phyloP scores from a whole-genome alignment of 305 asterid species.

The Fraxinus sp. region DNA sequence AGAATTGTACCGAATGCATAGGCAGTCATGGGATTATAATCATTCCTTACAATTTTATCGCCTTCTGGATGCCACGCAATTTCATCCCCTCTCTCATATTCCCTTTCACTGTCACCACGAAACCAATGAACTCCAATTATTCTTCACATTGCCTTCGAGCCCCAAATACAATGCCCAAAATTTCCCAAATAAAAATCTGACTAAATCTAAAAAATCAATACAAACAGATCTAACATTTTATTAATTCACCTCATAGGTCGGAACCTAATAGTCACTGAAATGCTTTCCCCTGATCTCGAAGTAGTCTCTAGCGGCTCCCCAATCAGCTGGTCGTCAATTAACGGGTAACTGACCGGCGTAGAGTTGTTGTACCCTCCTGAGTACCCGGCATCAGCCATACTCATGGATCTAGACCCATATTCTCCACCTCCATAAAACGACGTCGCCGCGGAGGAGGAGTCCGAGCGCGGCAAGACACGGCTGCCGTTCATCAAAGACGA shows the following conservation, averaged over 20 bases:
- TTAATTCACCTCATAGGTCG: conserved; percentile 80
- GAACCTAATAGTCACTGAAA: conserved; percentile 88
- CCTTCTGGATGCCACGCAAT: conserved; percentile 85
- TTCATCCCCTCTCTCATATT: conserved; percentile 92
- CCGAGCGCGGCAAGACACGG: conserved; percentile 61
- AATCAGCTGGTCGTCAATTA: conserved; percentile 61
- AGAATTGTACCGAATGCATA: conserved; percentile 76
- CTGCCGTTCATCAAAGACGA: conserved; percentile 71
- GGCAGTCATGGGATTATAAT: conserved; percentile 80
- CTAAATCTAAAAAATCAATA: conserved; percentile 32
- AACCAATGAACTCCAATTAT: conserved; percentile 31
- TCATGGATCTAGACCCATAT: conserved; percentile 68
- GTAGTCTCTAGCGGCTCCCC: conserved; percentile 55
- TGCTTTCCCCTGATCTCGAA: conserved; percentile 83
- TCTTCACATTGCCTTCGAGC: conserved; percentile 25
- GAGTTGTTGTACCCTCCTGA: conserved; percentile 35
- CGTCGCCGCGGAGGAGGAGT: conserved; percentile 60
- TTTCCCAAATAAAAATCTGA: conserved; percentile 17
- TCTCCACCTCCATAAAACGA: conserved; percentile 61
- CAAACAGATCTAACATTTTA: conserved; percentile 48
- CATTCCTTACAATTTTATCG: conserved; percentile 77
- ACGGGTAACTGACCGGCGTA: conserved; percentile 64
- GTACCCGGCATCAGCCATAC: conserved; percentile 36
- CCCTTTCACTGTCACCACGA: conserved; percentile 70
- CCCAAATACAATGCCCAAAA: conserved; percentile 39